These are phyloP conservation scores for Fagus sylvatica DNA, from an alignment of 306 rosid species.

Conservation along the genomic window DNA sequence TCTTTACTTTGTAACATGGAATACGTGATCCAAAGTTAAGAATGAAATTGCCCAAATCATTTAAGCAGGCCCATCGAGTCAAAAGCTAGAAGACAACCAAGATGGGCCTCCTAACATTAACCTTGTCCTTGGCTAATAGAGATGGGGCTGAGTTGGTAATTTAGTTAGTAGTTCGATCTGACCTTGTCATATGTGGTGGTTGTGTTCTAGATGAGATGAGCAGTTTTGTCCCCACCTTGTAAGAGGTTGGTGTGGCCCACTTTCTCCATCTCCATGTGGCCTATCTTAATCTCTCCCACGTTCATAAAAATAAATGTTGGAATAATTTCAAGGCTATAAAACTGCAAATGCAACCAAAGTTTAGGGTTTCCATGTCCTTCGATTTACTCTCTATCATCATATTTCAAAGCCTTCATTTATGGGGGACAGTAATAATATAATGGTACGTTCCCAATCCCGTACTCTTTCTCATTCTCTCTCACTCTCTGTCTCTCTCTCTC, in stretches of 20 bases:
- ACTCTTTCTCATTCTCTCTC: slow-evolving; percentile 1
- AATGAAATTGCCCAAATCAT: too few relatives aligned
- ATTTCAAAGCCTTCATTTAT: slow-evolving; percentile 38
- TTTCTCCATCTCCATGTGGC: slow-evolving; percentile 20
- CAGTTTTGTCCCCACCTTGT: slow-evolving; percentile 12
- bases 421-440: slow-evolving; percentile 31
- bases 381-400: slow-evolving; percentile 11
- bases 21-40: too few relatives aligned
- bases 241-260: slow-evolving; percentile 16
- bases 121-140: too few relatives aligned
- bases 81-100: too few relatives aligned
- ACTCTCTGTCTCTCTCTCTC: slow-evolving; percentile 8
- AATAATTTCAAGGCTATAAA: neutral
- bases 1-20: too few relatives aligned
- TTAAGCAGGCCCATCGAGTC: too few relatives aligned
- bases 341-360: slow-evolving; percentile 29
- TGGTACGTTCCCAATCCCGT: slow-evolving; percentile 29
- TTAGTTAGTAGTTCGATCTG: neutral
- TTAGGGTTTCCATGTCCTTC: slow-evolving; percentile 49
- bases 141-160: neutral
- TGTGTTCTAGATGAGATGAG: neutral
- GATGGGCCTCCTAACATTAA: too few relatives aligned
- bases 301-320: neutral
- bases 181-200: neutral
- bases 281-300: slow-evolving; percentile 14